Evolutionary conservation across 2,329 filamentous ascomycete species (phyloP).

Genomic region (Pseudogymnoascus sp.): DNA sequence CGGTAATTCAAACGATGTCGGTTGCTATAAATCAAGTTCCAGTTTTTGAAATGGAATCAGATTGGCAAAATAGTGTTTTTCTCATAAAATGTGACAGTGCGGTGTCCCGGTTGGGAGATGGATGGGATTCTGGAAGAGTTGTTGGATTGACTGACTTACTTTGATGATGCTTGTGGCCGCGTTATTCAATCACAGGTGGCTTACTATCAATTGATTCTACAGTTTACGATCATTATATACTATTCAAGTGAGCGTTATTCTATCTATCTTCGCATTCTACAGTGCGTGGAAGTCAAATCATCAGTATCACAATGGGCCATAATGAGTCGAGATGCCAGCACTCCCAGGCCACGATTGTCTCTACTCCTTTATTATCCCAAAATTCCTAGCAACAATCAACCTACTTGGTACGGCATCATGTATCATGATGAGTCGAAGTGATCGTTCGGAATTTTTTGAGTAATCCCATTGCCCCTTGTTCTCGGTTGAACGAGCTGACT

Average conservation of each 20-base stretch:
- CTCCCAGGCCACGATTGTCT: neutral
- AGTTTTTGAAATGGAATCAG: neutral
- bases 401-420: neutral
- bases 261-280: neutral
- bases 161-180: neutral
- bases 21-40: constrained; percentile 1
- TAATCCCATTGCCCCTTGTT: neutral
- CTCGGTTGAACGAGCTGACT: neutral
- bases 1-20: constrained; percentile 3
- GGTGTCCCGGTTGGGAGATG: neutral
- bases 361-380: neutral
- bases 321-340: neutral
- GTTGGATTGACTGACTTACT: neutral
- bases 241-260: neutral
- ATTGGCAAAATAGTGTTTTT: constrained; percentile 5
- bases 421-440: constrained; percentile 3
- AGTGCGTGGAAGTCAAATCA: neutral
- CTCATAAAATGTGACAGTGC: neutral
- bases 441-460: neutral
- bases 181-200: neutral
- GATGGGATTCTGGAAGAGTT: neutral
- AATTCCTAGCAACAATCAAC: neutral
- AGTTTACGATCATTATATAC: constrained; percentile 1
- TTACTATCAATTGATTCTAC: neutral
- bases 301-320: neutral